Base-by-base conservation (phyloP, 768 basidiomycete genomes). In the Royoungia palumana region DNA sequence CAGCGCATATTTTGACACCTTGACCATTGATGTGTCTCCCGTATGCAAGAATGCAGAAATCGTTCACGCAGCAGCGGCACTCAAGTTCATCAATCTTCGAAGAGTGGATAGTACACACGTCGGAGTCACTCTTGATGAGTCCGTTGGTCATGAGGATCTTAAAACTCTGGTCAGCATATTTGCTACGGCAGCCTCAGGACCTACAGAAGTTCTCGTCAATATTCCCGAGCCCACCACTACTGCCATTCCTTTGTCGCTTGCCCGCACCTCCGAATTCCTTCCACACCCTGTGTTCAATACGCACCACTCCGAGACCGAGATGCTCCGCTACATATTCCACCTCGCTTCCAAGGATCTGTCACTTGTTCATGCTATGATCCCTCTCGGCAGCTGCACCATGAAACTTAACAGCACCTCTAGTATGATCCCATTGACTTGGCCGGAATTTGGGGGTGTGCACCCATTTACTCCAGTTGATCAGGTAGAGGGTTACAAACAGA, bases 331-430 rank as follows among this genome's bases (percentile, higher is more conserved):
- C 70, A 90, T 98, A 62, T 82, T 91, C 71, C 87, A 93, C 58
- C 80, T 99, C 41, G 89, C 94, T 51, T 85, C 85, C 32, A 98
- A 98, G 73, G 96, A 99, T 64, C 80, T 98, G 49, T 87, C 91
- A 24, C 84, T 99, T 27, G 87, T 90, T 9, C 96, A 99, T 66
- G 82, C 91, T 38, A 97, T 98, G 92, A 97, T 96, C 58, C 86
- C 91, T 12, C 80, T 94, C 4, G 94, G 94, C 49, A 94, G 91
- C 66, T 94, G 94, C 70, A 95, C 94, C 6, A 96, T 95, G 94
- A 96, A 98, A 71, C 79, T 99, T 47, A 99, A 99, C 73, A 93
- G 92, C 64, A 96, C 94, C 3, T 94, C 91, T 38, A 95, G 94
- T 60, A 97, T 98, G 94, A 87, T 92, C 36, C 94, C 95, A 3